Evolutionary conservation across 345 rosid species (phyloP), one percentile per base, ranked within the genome.

Genomic region (Hibiscus syriacus): DNA sequence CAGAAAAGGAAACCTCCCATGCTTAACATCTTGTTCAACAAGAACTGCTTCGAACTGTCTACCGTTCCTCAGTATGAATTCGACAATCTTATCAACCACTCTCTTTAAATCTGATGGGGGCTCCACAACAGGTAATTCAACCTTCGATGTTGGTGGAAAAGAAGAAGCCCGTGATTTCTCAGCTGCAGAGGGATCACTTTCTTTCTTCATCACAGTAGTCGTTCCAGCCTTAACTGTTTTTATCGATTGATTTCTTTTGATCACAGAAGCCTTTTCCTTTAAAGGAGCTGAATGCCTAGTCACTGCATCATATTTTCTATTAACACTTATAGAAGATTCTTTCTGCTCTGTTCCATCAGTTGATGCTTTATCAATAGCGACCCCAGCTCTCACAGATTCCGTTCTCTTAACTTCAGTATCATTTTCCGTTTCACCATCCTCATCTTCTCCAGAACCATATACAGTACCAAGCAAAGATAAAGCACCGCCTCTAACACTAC

Each of bases 1-100:
- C 71, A 93, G 90, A 81, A 93, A 93, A 3, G 96, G 92, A 66
- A 93, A 93, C 77, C 91, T 91, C 76, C 93, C 97, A 64, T 80
- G 81, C 64, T 79, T 85, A 70, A 72, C 83, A 75, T 91, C 97
- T 79, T 91, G 99, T 66, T 89, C 91, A 72, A 83, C 79, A 69
- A 93, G 90, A 73, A 89, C 84, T 6, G 92, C 74, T 80, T 91
- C 97, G 78, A 93, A 84, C 74, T 87, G 84, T 77, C 75, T 87
- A 73, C 99, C 99, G 32, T 93, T 93, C 77, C 78, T 89, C 60
- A 80, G 56, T 55, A 90, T 85, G 82, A 93, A 93, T 79, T 93
- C 97, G 55, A 93, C 96, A 72, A 93, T 93, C 86, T 89, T 93
- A 50, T 91, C 88, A 68, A 93, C 81, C 63, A 73, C 89, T 77